A percentile compares a stretch with the other conserved stretches of the same genome.
These are phyloP conservation scores for Penicillium rolfsii DNA, from an alignment of 2,329 filamentous ascomycete species.

Conservation along the genomic window DNA sequence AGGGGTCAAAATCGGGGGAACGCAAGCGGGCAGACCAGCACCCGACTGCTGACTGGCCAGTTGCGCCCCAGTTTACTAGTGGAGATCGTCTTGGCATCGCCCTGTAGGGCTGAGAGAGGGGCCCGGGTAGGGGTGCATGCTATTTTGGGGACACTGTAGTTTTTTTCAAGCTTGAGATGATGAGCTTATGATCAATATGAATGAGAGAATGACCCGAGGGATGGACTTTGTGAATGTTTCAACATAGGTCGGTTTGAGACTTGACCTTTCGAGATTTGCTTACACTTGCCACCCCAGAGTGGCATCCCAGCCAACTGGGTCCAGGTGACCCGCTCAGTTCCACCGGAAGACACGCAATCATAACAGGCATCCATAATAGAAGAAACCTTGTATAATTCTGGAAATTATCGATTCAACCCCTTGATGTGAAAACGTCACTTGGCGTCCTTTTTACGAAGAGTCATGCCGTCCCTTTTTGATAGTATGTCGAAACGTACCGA, in stretches of 20 bases:
- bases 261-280: no score
- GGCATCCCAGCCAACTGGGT: not conserved
- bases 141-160: not conserved
- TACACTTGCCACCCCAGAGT: not conserved
- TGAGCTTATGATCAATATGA: not conserved
- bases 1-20: slow-evolving; percentile 4
- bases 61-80: not conserved
- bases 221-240: no score
- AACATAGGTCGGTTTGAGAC: no score
- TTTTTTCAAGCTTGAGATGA: no score
- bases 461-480: no score
- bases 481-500: not conserved
- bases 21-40: not conserved
- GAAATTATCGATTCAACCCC: not conserved
- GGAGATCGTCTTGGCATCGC: slow-evolving; percentile 22
- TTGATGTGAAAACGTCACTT: not conserved
- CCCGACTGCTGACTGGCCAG: not conserved
- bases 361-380: not conserved
- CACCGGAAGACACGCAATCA: not conserved
- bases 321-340: not conserved
- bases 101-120: slow-evolving; percentile 25
- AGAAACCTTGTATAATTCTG: not conserved
- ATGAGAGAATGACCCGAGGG: no score
- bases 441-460: not conserved
- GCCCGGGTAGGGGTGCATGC: no score